A percentile compares a stretch with the other conserved stretches of the same genome.
These are phyloP conservation scores for Microdochium trichocladiopsis DNA, from an alignment of 2,329 filamentous ascomycete species.

Conservation along the genomic window DNA sequence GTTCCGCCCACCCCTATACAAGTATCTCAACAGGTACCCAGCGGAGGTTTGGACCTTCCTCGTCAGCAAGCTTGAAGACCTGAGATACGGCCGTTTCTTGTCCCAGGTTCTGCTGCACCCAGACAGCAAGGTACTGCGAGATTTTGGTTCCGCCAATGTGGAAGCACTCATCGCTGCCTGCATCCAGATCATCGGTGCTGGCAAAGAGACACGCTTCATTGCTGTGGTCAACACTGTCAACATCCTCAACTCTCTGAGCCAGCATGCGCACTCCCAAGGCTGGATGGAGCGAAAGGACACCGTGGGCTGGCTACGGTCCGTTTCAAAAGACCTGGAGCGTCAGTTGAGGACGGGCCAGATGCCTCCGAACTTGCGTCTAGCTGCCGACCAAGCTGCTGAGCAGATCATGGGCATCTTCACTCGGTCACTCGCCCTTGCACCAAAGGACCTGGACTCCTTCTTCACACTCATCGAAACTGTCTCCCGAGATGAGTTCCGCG, in stretches of 20 bases:
- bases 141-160: slow-evolving; percentile 66
- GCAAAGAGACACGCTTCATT: slow-evolving; percentile 60
- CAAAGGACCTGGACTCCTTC: slow-evolving; percentile 73
- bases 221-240: slow-evolving; percentile 85
- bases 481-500: slow-evolving; percentile 74
- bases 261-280: slow-evolving; percentile 53
- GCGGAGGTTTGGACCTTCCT: slow-evolving; percentile 81
- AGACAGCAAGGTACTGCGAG: slow-evolving; percentile 67
- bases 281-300: slow-evolving; percentile 67
- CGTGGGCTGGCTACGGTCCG: slow-evolving; percentile 52
- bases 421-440: slow-evolving; percentile 67
- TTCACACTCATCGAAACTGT: slow-evolving; percentile 80
- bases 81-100: slow-evolving; percentile 84
- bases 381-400: slow-evolving; percentile 82
- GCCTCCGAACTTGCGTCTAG: slow-evolving; percentile 66
- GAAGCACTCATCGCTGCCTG: slow-evolving; percentile 64
- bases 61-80: slow-evolving; percentile 70
- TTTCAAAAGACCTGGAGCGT: slow-evolving; percentile 72
- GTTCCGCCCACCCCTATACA: slow-evolving; percentile 83
- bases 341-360: slow-evolving; percentile 66
- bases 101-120: slow-evolving; percentile 76
- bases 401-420: slow-evolving; percentile 82
- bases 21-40: slow-evolving; percentile 89
- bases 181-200: slow-evolving; percentile 54
- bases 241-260: slow-evolving; percentile 70